Base-by-base conservation (phyloP, 176 grass and related monocot species). In the Metroxylon sagu region DNA sequence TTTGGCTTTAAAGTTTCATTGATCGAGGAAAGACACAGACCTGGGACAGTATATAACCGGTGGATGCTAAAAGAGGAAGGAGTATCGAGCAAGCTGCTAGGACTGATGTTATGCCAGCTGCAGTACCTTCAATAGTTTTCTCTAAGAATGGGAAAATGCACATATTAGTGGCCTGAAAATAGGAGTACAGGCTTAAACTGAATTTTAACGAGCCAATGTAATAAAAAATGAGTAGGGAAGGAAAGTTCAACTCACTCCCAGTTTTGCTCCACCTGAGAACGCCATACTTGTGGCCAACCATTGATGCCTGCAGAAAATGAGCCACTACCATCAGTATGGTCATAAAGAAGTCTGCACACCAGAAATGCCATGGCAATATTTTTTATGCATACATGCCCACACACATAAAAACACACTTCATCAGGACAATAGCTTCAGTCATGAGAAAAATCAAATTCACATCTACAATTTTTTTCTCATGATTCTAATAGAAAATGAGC, bases 61-160 rank as follows among this genome's bases (percentile, higher is more conserved):
- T 83, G 23, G 93, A 88, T 48, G 93, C 84, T 53, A 98, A 71
- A 59, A 92, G 84, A 61, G 93, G 75, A 49, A 98, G 30, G 52
- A 98, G 70, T 25, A 88, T 83, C 0, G 85, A 88, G 77, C 87
- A 98, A 21, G 87, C 87, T 26, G 31, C 87, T 14, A 89, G 58
- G 14, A 98, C 81, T 29, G 87, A 98, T 31, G 87, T 92, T 80
- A 98, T 98, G 48, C 93, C 93, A 29, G 93, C 93, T 76, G 84
- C 93, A 3, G 93, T 98, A 3, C 87, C 87, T 78, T 98, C 93
- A 16, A 98, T 80, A 74, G 93, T 98, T 88, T 98, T 98, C 63
- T 98, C 87, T 92, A 72, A 5, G 50, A 63, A 55, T 50, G 18
- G 12, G 50, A 27, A 62, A 62, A 43, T 19, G 39, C 14, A 54